Evolutionary conservation across 202 grass and related monocot genomes (phyloP), one percentile per base, ranked within the genome.

Genomic region (Digitaria exilis): DNA sequence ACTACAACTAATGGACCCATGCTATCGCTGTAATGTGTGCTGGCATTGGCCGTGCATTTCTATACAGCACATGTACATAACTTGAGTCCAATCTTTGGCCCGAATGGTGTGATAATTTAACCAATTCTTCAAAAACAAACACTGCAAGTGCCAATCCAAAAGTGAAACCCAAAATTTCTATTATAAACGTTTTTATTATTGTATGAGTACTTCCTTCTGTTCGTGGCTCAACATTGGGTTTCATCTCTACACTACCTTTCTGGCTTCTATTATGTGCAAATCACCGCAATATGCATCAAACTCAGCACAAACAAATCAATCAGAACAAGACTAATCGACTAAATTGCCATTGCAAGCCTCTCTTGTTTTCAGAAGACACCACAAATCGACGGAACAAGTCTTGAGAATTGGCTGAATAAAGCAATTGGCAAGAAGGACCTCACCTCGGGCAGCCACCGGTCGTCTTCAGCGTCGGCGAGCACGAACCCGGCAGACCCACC

Each of bases 361-460:
- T 29, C 25, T 25, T 2, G 12, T 29, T 12, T 0, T 29, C 12
- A 5, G 56, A 59, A 59, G 0, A 60, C 25, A 26, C 1, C 11
- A 46, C 28, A 46, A 69, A 79, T 50, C 11, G 2, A 44, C 48
- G 22, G 7, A 1, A 64, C 3, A 12, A 77, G 56, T 45, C 28
- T 48, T 17, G 15, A 19, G 3, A 39, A 48, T 18, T 60, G 5
- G 16, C 7, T 31, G 76, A 76, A 45, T 16, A 49, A 58, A 29
- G 24, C 54, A 72, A 34, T 64, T 15, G 43, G 34, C 39, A 75
- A 5, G 17, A 42, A 24, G 13, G 4, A 70, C 42, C 69, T 72
- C 64, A 98, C 96, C 96, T 98, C 93, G 12, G 93, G 96, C 46
- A 98, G 93, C 96, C 96, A 98, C 73, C 80, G 87, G 39, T 92